A percentile compares a stretch with the other conserved stretches of the same genome.
These are phyloP conservation scores for Colletotrichum tamarilloi DNA, from an alignment of 2,329 filamentous ascomycete species.

Conservation along the genomic window DNA sequence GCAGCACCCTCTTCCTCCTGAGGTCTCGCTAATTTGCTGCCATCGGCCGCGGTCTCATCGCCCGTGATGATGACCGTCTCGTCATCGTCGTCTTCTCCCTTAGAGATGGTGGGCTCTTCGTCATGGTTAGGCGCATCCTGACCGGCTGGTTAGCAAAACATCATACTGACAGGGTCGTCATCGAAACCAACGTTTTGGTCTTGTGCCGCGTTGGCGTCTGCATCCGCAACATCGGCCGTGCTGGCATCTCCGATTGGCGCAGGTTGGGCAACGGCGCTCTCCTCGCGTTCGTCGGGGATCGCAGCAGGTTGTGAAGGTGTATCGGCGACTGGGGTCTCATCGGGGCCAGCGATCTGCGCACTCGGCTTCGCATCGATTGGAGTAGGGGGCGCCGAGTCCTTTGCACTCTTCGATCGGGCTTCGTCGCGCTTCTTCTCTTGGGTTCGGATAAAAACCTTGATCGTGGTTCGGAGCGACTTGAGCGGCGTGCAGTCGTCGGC, in stretches of 20 bases:
- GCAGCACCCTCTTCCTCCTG: constrained; percentile 36
- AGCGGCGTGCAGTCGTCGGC: constrained; percentile 88
- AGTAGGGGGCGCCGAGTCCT: constrained; percentile 52
- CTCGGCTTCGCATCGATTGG: constrained; percentile 54
- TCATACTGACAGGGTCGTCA: background rate
- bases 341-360: constrained; percentile 42
- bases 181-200: background rate
- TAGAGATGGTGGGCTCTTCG: constrained; percentile 16
- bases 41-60: constrained; percentile 29
- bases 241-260: background rate
- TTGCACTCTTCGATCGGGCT: constrained; percentile 62
- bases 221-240: background rate
- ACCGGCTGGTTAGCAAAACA: background rate
- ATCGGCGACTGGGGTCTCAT: constrained; percentile 37
- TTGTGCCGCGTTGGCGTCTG: constrained; percentile 10
- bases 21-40: background rate
- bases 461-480: constrained; percentile 90
- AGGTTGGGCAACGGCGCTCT: constrained; percentile 3
- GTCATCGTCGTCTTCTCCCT: constrained; percentile 32
- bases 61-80: constrained; percentile 32
- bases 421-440: constrained; percentile 90
- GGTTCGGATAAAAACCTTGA: constrained; percentile 90
- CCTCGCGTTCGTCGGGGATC: background rate
- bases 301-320: constrained; percentile 9
- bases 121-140: constrained; percentile 18